Evolutionary conservation across 2,329 filamentous ascomycete species (phyloP), one percentile per base, ranked within the genome.

Genomic region (Penicillium brasilianum): DNA sequence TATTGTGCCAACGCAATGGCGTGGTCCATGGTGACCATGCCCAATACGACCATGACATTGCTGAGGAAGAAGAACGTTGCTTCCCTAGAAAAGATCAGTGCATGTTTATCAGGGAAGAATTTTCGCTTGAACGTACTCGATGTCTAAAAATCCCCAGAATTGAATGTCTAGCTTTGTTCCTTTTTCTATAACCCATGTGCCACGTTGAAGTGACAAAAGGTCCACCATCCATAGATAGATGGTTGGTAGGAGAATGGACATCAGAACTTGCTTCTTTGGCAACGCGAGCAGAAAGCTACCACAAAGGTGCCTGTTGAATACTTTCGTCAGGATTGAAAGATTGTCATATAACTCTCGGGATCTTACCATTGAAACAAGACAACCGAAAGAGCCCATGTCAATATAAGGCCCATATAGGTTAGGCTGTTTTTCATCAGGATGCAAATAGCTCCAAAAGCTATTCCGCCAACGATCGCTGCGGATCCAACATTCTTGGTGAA

Each of bases 191-290:
- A 86, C 83, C 90, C 90, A 92, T 0, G 89, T 91, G 8, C 90
- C 90, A 39, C 87, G 79, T 43, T 83, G 83, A 54, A 92, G 72
- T 0, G 89, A 88, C 30, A 90, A 70, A 3, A 88, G 90, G 65
- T 93, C 90, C 11, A 92, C 87, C 1, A 88, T 69, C 88, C 90
- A 92, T 1, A 92, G 81, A 66, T 91, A 92, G 0, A 89, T 1
- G 0, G 90, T 92, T 0, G 90, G 87, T 0, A 89, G 55, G 0
- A 80, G 65, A 28, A 92, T 87, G 0, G 89, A 87, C 1, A 86
- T 64, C 2, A 84, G 63, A 90, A 52, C 37, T 14, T 52, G 49
- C 32, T 37, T 52, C 16, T 22, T 39, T 1, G 49, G 49, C 18
- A 52, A 37, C n/a, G 49, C 32, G 5, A 52, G 18, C 5, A 52